Conservation (phyloP, 1,284 basidiomycete species). For the Laetiporus sulphureus region DNA sequence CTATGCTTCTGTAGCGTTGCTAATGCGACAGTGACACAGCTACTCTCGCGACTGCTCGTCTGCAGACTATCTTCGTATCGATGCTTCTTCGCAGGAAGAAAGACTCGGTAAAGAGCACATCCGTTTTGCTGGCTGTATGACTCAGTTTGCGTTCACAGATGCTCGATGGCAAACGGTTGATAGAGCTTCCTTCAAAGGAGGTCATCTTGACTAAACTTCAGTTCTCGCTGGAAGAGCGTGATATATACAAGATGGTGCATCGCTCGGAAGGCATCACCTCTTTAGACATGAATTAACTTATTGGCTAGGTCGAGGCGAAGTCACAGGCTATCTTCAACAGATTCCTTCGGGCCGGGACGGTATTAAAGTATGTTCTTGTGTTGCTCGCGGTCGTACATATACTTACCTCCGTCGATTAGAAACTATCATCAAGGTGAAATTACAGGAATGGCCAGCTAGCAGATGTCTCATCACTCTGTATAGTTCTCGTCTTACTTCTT, state of each 20-base stretch:
- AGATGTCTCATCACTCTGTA: too few species aligned
- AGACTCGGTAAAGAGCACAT: constrained; percentile 48
- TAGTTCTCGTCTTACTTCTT: constrained; percentile 48
- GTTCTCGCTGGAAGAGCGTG: constrained; percentile 52
- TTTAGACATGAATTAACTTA: neutral
- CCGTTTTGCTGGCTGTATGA: constrained; percentile 27
- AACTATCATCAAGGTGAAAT: constrained; percentile 6
- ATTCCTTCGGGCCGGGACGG: constrained; percentile 48
- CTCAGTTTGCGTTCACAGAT: constrained; percentile 24
- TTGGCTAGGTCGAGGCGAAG: constrained; percentile 41
- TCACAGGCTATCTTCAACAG: constrained; percentile 53
- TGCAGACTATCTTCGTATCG: constrained; percentile 45
- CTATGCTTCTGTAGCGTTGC: too few species aligned
- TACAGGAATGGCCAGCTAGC: too few species aligned
- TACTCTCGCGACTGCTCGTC: constrained; percentile 35
- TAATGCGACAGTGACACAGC: too few species aligned
- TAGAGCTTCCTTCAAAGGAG: constrained; percentile 49
- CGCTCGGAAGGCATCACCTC: neutral
- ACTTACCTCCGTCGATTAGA: too few species aligned
- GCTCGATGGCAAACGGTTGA: constrained; percentile 48
- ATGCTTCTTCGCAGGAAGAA: constrained; percentile 57
- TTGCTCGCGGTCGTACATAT: too few species aligned
- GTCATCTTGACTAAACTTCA: constrained; percentile 47
- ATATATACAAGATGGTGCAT: constrained; percentile 47
- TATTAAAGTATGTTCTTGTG: constrained; percentile 39